phyloP scores from a whole-genome alignment of 2,329 filamentous ascomycete genomes.

The Phialophora expanda region DNA sequence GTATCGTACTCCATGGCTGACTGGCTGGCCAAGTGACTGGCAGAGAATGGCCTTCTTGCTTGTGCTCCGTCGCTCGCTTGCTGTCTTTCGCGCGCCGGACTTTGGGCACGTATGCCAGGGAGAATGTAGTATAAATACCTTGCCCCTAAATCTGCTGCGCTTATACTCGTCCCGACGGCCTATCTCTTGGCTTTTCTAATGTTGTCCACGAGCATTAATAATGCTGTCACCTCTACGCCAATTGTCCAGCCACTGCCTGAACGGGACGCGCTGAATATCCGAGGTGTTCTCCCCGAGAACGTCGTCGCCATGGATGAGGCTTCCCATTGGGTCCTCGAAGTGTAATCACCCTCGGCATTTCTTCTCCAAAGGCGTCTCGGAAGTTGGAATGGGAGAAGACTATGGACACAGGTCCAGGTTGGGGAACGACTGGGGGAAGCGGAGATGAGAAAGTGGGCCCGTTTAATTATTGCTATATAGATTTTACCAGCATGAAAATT shows the following conservation, averaged over 20 bases:
- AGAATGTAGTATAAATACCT: neutral
- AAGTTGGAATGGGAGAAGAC: neutral
- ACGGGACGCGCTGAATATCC: neutral
- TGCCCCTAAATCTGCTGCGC: too few relatives aligned
- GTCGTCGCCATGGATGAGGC: neutral
- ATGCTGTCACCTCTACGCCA: neutral
- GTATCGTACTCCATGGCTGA: constrained; percentile 34
- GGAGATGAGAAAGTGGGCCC: neutral
- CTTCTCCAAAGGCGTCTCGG: neutral
- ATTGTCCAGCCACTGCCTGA: neutral
- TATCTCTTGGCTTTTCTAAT: neutral
- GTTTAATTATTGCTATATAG: neutral
- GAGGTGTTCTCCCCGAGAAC: neutral
- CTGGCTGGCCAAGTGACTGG: neutral
- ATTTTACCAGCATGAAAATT: neutral
- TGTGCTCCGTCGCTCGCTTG: neutral
- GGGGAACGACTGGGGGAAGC: neutral
- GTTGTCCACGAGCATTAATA: neutral
- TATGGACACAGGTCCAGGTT: neutral
- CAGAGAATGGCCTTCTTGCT: neutral
- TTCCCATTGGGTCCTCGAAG: neutral
- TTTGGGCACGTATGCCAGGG: neutral
- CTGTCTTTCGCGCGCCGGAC: too few relatives aligned
- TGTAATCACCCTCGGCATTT: neutral
- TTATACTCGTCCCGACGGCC: neutral